These are phyloP conservation scores for Microcyclospora tardicrescens DNA, from an alignment of 2,329 filamentous ascomycete species.

Conservation along the genomic window DNA sequence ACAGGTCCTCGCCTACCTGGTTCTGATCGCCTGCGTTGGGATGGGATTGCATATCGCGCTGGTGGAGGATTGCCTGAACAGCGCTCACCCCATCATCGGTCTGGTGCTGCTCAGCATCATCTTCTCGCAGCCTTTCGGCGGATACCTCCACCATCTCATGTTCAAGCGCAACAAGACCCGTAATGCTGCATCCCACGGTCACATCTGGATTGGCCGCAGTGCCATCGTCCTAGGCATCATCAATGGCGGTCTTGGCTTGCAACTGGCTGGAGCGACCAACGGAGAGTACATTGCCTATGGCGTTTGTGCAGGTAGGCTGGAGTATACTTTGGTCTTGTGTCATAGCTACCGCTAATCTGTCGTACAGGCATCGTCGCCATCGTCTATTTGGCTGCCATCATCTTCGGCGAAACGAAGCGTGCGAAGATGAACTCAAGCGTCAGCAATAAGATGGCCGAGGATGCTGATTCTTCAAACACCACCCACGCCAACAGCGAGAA, in stretches of 20 bases:
- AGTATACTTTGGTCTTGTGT: too few species aligned
- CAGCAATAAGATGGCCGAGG: neutral
- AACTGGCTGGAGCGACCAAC: constrained; percentile 29
- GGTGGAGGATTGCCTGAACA: constrained; percentile 24
- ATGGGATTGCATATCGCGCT: constrained; percentile 39
- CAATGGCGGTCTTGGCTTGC: constrained; percentile 44
- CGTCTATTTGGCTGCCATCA: constrained; percentile 25
- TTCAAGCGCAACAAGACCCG: constrained; percentile 36
- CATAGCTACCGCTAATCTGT: too few species aligned
- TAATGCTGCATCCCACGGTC: constrained; percentile 32
- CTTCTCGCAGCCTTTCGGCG: constrained; percentile 42
- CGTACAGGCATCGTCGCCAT: constrained; percentile 27
- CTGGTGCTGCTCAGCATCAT: constrained; percentile 37
- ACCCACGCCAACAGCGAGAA: too few species aligned
- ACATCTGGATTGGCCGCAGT: constrained; percentile 16
- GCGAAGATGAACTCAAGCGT: constrained; percentile 1
- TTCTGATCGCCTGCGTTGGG: constrained; percentile 37
- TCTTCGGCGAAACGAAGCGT: constrained; percentile 18
- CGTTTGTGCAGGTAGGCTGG: constrained; percentile 29
- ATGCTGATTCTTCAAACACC: too few species aligned
- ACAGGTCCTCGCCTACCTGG: constrained; percentile 36
- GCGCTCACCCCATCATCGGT: constrained; percentile 42
- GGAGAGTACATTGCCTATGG: constrained; percentile 32
- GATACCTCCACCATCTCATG: constrained; percentile 38
- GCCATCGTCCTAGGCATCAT: constrained; percentile 41